A percentile compares a stretch with the other conserved stretches of the same genome.
Conservation (phyloP, 2,329 filamentous ascomycete genomes). For the Fusarium sp. region DNA sequence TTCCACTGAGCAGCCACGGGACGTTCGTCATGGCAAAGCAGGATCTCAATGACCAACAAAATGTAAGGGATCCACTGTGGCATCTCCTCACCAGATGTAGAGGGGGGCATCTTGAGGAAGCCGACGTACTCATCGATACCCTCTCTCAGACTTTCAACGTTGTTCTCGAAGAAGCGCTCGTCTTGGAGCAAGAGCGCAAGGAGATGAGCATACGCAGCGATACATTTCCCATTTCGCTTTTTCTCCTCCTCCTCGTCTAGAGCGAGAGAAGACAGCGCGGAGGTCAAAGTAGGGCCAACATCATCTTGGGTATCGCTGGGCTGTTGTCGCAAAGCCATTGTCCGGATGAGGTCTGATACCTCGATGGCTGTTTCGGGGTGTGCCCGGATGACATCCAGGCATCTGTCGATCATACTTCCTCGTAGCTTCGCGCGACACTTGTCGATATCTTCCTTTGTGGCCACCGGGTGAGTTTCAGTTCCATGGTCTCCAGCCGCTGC, state of each 20-base stretch:
- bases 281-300: conserved; percentile 84
- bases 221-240: conserved; percentile 71
- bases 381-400: conserved; percentile 87
- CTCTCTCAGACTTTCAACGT: conserved; percentile 79
- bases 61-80: conserved; percentile 94
- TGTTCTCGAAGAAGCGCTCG: conserved; percentile 81
- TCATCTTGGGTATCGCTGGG: conserved; percentile 72
- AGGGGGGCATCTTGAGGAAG: conserved; percentile 79
- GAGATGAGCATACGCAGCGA: conserved; percentile 92
- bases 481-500: conserved; percentile 27
- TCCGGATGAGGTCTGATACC: conserved; percentile 85
- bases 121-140: conserved; percentile 80
- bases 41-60: conserved; percentile 87
- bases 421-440: conserved; percentile 79
- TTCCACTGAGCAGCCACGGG: conserved; percentile 81
- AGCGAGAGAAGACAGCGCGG: conserved; percentile 80
- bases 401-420: conserved; percentile 85
- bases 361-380: conserved; percentile 93
- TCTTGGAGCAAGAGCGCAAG: conserved; percentile 90
- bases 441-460: conserved; percentile 81
- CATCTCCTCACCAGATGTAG: conserved; percentile 79
- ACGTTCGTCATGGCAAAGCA: conserved; percentile 90
- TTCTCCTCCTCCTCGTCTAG: conserved; percentile 71
- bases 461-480: conserved; percentile 28
- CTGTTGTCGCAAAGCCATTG: conserved; percentile 72